Base-by-base conservation (phyloP, 2,329 filamentous ascomycete species). In the Bipolaris cookei region DNA sequence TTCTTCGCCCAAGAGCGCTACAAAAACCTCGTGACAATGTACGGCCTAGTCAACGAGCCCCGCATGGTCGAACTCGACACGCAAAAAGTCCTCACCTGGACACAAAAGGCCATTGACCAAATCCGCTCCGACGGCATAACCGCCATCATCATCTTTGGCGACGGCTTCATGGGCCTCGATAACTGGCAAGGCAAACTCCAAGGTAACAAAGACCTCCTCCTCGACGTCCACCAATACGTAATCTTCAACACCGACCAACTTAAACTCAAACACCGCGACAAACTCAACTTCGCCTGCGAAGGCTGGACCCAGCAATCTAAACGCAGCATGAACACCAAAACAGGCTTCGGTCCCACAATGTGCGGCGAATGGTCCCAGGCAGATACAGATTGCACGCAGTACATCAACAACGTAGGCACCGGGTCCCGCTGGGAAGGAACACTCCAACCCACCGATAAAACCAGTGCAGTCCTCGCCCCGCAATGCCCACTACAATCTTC, bases 181-280 rank as follows among this genome's bases (percentile, higher is more conserved):
- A 94, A 96, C 71, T 99, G 95, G 95, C 88, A 97, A 74, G 91
- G 91, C 38, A 84, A 90, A 74, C 84, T 98, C 65, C 85, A 89
- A 65, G 82, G 84, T 20, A 84, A 90, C 71, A 82, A 88, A 44
- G 85, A 88, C 62, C 82, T 98, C 63, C 85, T 96, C 16, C 86
- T 99, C n/a, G 95, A 99, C 77, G 95, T 96, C 35, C 95, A 99
- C 78, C 94, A 98, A 77, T 99, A 99, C 77, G 91, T 96, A 71
- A 97, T 97, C 76, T 99, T 99, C 84, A 97, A 99, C 82, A 86
- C 86, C 37, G 88, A 90, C 64, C 91, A 96, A 76, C 90, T 99
- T 71, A 85, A 86, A 45, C 88, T 90, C 71, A 88, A 88, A 54
- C 95, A 98, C 79, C 83, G 88, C 53, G 84, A 88, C 64, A 97